phyloP scores from a whole-genome alignment of 495 filamentous ascomycete species.

The Aspergillus diversus region DNA sequence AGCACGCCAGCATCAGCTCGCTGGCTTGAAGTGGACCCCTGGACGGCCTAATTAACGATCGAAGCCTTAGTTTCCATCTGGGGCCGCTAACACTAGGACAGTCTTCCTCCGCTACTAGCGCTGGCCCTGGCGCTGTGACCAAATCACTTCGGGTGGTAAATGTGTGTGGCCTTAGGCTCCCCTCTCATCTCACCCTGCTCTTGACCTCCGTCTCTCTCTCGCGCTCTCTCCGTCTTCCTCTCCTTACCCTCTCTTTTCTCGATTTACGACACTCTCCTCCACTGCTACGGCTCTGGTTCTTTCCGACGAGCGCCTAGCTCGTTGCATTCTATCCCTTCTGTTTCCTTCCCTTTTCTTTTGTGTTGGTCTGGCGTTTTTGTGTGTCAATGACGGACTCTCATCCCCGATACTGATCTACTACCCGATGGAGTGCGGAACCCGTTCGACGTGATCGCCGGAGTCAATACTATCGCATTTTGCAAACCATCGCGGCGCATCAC shows the following conservation, averaged over 20 bases:
- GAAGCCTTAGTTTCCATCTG: slow-evolving; percentile 9
- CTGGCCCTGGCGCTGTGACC: slow-evolving; percentile 5
- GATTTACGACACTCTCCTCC: slow-evolving; percentile 21
- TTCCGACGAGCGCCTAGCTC: slow-evolving; percentile 26
- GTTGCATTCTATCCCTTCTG: slow-evolving; percentile 27
- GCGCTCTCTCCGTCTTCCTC: slow-evolving; percentile 20
- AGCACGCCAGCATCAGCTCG: slow-evolving; percentile 1
- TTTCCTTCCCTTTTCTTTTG: slow-evolving; percentile 34
- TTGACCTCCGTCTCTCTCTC: slow-evolving; percentile 16
- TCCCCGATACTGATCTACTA: slow-evolving; percentile 23
- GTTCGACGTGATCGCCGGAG: slow-evolving; percentile 27
- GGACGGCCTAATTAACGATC: slow-evolving; percentile 6
- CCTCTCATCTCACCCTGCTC: slow-evolving; percentile 13
- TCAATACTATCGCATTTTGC: slow-evolving; percentile 21
- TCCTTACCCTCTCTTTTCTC: slow-evolving; percentile 10
- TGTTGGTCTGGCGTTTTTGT: slow-evolving; percentile 36
- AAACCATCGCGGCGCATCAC: slow-evolving; percentile 22
- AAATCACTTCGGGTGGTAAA: neutral
- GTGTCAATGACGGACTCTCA: slow-evolving; percentile 26
- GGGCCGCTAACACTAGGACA: slow-evolving; percentile 4
- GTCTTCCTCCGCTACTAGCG: slow-evolving; percentile 4
- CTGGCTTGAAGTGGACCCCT: slow-evolving; percentile 10
- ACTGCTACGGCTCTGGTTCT: slow-evolving; percentile 24
- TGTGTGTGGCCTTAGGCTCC: slow-evolving; percentile 18
- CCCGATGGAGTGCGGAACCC: slow-evolving; percentile 28